Conservation (phyloP, 768 basidiomycete species). For the Naganishia vaughanmartiniae region DNA sequence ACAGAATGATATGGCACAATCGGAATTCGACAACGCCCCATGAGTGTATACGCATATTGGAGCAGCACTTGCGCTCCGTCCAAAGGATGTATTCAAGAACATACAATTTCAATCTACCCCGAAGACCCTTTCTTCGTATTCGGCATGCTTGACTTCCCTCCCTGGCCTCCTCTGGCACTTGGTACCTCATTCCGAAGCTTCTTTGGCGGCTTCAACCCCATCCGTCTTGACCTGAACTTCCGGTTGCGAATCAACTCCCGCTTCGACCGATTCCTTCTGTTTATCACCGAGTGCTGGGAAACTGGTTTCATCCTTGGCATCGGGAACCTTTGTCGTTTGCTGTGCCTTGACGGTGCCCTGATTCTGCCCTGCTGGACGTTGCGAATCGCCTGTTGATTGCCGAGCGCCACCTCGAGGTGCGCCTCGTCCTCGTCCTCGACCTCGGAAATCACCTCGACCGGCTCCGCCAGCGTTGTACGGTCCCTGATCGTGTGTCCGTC, state of each 20-base stretch:
- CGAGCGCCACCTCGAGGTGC: not conserved
- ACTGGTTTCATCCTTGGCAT: constrained; percentile 7
- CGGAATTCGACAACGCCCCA: too few relatives aligned
- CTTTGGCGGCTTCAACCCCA: not conserved
- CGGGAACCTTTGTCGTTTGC: not conserved
- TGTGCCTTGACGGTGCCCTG: not conserved
- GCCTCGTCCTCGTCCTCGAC: not conserved
- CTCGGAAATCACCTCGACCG: not conserved
- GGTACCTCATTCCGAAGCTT: not conserved
- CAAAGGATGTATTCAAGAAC: too few relatives aligned
- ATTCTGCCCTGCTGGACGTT: not conserved
- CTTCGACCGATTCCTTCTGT: not conserved
- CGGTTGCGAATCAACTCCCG: not conserved
- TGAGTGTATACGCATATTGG: too few relatives aligned
- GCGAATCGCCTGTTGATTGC: not conserved
- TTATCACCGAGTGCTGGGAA: constrained; percentile 15
- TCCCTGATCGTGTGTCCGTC: not conserved
- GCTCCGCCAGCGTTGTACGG: not conserved
- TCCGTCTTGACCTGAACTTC: not conserved
- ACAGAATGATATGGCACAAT: too few relatives aligned
- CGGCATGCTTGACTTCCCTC: not conserved
- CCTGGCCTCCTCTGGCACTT: not conserved
- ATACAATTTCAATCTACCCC: not conserved
- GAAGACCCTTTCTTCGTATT: not conserved
- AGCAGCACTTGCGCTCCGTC: too few relatives aligned